phyloP scores from a whole-genome alignment of 139 green algal genomes.

The Dunaliella sp. region DNA sequence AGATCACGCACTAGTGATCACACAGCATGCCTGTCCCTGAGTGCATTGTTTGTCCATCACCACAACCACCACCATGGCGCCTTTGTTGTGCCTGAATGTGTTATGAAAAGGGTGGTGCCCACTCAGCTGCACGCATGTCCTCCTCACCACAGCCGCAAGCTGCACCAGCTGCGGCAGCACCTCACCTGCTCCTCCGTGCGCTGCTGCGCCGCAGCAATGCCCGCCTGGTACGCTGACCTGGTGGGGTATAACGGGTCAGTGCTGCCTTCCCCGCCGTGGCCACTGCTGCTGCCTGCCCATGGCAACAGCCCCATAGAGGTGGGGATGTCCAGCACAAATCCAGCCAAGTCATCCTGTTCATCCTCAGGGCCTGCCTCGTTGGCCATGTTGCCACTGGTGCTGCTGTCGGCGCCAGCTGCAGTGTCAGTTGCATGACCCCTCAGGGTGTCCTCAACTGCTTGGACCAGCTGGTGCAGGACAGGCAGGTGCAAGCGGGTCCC shows the following conservation, averaged over 20 bases:
- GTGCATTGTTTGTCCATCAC: too few species aligned
- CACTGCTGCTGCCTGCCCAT: background rate
- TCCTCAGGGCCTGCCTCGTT: background rate
- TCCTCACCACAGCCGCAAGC: too few species aligned
- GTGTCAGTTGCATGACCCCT: too few species aligned
- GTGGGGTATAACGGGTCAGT: conserved; percentile 17
- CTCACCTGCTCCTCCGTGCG: background rate
- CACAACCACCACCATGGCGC: too few species aligned
- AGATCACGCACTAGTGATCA: too few species aligned
- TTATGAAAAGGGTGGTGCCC: too few species aligned
- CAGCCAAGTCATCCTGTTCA: background rate
- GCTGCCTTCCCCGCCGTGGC: background rate
- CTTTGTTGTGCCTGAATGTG: too few species aligned
- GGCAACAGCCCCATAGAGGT: background rate
- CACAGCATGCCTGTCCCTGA: too few species aligned
- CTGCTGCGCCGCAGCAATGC: conserved; percentile 10
- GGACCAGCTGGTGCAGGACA: background rate
- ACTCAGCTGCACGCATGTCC: too few species aligned
- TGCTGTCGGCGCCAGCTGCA: too few species aligned
- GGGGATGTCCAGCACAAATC: background rate
- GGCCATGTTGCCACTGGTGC: background rate
- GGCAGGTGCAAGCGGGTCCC: background rate
- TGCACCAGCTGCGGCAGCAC: too few species aligned
- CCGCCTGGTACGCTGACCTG: background rate
- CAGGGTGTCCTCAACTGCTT: background rate